Conservation (phyloP, 768 basidiomycete genomes). For the Boletus sp. region DNA sequence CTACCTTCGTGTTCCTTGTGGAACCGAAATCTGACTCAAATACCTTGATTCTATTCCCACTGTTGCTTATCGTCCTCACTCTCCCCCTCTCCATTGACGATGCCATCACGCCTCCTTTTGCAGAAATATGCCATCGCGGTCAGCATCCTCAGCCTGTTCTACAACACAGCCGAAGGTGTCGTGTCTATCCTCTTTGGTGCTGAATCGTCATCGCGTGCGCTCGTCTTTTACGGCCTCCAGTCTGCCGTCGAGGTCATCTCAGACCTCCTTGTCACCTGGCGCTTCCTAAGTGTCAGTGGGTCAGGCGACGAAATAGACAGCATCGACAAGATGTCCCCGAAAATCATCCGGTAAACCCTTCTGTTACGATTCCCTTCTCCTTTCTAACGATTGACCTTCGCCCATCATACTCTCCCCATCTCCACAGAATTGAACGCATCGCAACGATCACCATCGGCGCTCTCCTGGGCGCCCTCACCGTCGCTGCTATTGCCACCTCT, state of each 20-base stretch:
- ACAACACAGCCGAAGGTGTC: constrained; percentile 41
- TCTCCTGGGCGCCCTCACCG: constrained; percentile 36
- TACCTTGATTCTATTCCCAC: background rate
- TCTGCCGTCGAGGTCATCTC: constrained; percentile 48
- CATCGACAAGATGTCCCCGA: background rate
- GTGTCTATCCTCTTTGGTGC: constrained; percentile 45
- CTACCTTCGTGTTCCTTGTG: background rate
- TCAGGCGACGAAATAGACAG: constrained; percentile 32
- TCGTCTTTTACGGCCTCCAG: constrained; percentile 50
- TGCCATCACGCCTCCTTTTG: constrained; percentile 18
- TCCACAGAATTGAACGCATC: constrained; percentile 36
- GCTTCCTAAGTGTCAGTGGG: constrained; percentile 35
- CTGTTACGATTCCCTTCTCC: background rate
- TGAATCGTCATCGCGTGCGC: constrained; percentile 43
- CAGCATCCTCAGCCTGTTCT: constrained; percentile 41
- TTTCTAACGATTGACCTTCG: background rate
- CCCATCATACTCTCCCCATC: background rate
- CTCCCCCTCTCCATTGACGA: background rate
- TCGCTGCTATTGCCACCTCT: constrained; percentile 39
- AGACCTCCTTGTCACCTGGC: constrained; percentile 43
- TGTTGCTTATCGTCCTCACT: background rate
- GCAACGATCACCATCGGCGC: constrained; percentile 37
- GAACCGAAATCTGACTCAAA: background rate
- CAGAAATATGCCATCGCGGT: constrained; percentile 41
- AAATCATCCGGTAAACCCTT: constrained; percentile 14